Base-by-base conservation (phyloP, 805 yeast species). In the Wickerhamomyces chaumierensis region DNA sequence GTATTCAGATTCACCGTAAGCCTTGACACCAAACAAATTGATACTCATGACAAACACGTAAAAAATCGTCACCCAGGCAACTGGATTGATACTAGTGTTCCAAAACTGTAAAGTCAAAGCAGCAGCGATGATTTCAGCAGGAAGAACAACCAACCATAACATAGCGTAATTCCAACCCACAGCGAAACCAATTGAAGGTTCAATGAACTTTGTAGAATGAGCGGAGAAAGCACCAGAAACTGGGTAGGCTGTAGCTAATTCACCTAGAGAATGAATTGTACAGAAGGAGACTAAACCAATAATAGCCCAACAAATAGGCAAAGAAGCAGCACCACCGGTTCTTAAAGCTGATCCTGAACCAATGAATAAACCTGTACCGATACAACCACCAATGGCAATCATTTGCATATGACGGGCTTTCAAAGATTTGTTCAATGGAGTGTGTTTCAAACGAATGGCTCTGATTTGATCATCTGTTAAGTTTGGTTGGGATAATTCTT, bases 301-400 rank as follows among this genome's bases (percentile, higher is more conserved):
- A 31, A 75, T 57, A 18, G 57, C 47, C 64, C 77, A 71, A 43
- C 73, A 78, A 33, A 78, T 70, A 37, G 78, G 64, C 28, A 78
- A 55, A 27, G 79, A 71, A 3, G 76, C 82, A 5, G 83, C 81
- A 33, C 86, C 86, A 50, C 81, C 81, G 16, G 68, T 63, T 28
- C 55, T 53, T 42, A 80, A 61, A 1, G 81, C 73, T 33, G 68
- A 58, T 39, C 83, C 84, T 3, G 81, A 69, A 41, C 82, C 83
- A 39, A 78, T 71, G 44, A 79, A 76, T 40, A 78, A 58, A 52
- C 86, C 84, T 0, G 83, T 76, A 42, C 84, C 84, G 31, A 78
- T 72, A 33, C 78, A 68, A 35, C 81, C 78, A 31, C 83, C 83
- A 34, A 79, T 73, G 28, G 84, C 76, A 43, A 79, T 70, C 72